Conservation (phyloP, 2,329 filamentous ascomycete species). For the Piedraia hortae region DNA sequence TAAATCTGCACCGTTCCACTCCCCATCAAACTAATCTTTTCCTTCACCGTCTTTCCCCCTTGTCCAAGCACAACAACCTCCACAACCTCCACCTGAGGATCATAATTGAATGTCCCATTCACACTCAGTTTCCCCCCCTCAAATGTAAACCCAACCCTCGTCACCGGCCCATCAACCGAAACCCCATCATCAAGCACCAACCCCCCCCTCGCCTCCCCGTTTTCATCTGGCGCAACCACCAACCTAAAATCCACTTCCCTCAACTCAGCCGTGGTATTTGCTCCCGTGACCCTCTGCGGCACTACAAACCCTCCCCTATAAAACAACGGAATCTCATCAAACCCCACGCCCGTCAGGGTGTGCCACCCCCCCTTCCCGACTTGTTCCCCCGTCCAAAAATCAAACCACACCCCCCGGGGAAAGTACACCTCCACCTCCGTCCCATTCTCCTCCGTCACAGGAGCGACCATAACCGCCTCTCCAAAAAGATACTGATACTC, state of each 20-base stretch:
- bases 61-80: conserved; percentile 3
- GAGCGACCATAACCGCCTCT: conserved; percentile 26
- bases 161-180: conserved; percentile 28
- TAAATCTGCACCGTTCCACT: too few relatives aligned
- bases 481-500: conserved; percentile 33
- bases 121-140: conserved; percentile 23
- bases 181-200: conserved; percentile 60
- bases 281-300: conserved; percentile 27
- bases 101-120: conserved; percentile 27
- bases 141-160: conserved; percentile 34
- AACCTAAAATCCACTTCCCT: conserved; percentile 41
- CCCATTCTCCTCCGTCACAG: conserved; percentile 24
- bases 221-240: conserved; percentile 33
- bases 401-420: conserved; percentile 30
- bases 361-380: conserved; percentile 21
- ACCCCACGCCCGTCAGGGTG: conserved; percentile 19
- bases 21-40: too few relatives aligned
- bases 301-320: conserved; percentile 37
- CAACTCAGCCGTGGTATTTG: conserved; percentile 35
- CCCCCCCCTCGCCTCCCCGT: conserved; percentile 35
- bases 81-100: conserved; percentile 8
- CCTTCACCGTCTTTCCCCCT: too few relatives aligned
- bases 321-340: conserved; percentile 33
- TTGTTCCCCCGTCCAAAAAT: conserved; percentile 26
- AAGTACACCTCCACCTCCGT: conserved; percentile 28